phyloP scores from a whole-genome alignment of 129 eudicot species.

The Chrysanthemum lavandulifolium region DNA sequence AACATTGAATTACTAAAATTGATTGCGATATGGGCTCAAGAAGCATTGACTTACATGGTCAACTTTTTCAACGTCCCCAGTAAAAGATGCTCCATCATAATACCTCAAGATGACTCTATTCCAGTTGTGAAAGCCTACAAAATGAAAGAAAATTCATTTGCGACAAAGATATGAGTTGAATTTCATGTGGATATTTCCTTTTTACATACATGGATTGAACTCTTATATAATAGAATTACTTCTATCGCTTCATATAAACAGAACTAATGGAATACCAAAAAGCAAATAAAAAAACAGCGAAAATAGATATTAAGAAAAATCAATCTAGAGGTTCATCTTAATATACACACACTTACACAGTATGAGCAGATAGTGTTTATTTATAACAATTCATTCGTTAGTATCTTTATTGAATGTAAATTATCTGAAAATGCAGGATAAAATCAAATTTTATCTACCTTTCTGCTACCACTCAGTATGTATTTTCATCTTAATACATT shows the following conservation, averaged over 20 bases:
- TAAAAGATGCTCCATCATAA: slow-evolving; percentile 63
- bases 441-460: no score
- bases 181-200: background rate
- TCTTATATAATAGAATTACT: slow-evolving; percentile 15
- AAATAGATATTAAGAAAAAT: background rate
- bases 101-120: slow-evolving; percentile 60
- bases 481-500: no score
- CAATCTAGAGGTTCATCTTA: no score
- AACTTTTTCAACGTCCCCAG: slow-evolving; percentile 60
- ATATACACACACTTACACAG: no score
- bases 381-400: no score
- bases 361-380: no score
- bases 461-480: no score
- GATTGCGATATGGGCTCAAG: background rate
- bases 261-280: background rate
- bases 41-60: slow-evolving; percentile 42
- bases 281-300: background rate
- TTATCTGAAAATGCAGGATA: no score
- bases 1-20: background rate
- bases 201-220: slow-evolving; percentile 50
- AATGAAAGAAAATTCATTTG: background rate
- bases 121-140: slow-evolving; percentile 64
- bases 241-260: slow-evolving; percentile 1
- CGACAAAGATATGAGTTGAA: background rate
- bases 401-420: no score